A percentile compares a stretch with the other conserved stretches of the same genome.
phyloP scores from a whole-genome alignment of 106 monocot genomes.

The Agapanthus africanus region DNA sequence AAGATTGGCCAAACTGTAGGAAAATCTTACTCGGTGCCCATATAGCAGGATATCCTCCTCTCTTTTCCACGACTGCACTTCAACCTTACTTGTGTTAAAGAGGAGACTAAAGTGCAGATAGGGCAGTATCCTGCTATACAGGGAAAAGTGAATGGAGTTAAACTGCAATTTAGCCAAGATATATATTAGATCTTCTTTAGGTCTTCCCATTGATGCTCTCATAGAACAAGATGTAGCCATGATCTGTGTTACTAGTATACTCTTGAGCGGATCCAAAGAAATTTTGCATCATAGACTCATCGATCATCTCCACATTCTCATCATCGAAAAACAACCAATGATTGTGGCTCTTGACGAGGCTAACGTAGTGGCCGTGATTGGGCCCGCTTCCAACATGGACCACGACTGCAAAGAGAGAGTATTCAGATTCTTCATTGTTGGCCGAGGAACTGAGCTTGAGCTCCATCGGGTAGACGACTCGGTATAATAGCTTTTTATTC shows the following conservation, averaged over 20 bases:
- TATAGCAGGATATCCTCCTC: no score
- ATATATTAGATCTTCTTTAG: no score
- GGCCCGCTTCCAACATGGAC: conserved; percentile 20
- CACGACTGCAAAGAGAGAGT: conserved; percentile 20
- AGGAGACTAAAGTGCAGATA: no score
- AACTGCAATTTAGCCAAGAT: no score
- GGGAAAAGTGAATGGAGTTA: no score
- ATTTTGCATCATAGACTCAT: conserved; percentile 18
- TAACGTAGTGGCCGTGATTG: conserved; percentile 21
- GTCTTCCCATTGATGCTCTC: conserved; percentile 12
- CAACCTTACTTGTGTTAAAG: no score
- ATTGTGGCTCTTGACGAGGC: conserved; percentile 17
- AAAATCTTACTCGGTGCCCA: no score
- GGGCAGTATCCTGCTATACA: no score
- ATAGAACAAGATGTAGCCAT: conserved; percentile 23
- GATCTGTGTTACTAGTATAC: conserved; percentile 19
- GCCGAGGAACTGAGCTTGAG: conserved; percentile 11
- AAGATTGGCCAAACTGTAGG: no score
- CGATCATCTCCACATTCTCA: conserved; percentile 22
- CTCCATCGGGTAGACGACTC: conserved; percentile 21
- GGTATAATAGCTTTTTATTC: conserved; percentile 18
- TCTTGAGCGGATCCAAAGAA: conserved; percentile 20
- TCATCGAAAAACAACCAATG: conserved; percentile 25
- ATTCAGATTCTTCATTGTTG: conserved; percentile 12
- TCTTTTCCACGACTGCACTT: no score